Conservation (phyloP, 2,329 filamentous ascomycete species). For the Sclerotinia nivalis region DNA sequence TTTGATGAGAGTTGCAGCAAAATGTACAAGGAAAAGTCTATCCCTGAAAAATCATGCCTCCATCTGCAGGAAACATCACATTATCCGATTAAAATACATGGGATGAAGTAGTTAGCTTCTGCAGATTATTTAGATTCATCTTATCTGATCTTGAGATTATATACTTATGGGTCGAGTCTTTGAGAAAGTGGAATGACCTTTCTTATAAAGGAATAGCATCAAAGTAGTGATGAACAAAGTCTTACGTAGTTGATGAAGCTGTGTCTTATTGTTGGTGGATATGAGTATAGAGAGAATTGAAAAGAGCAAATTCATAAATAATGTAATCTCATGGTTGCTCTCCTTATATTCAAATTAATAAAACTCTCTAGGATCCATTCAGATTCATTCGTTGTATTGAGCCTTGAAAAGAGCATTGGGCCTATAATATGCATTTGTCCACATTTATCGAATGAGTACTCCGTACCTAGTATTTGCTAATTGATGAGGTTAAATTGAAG, state of each 20-base stretch:
- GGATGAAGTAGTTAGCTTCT: background rate
- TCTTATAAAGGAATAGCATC: background rate
- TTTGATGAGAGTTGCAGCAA: conserved; percentile 6
- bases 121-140: background rate
- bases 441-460: too few species aligned
- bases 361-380: too few species aligned
- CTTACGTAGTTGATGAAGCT: background rate
- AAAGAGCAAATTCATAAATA: too few species aligned
- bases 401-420: too few species aligned
- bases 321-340: too few species aligned
- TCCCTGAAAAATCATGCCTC: conserved; percentile 6
- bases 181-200: background rate
- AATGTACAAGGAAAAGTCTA: conserved; percentile 4
- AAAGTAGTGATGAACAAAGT: background rate
- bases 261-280: background rate
- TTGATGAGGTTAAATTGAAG: too few species aligned
- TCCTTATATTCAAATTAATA: background rate
- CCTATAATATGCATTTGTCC: too few species aligned
- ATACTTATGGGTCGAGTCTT: background rate
- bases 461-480: too few species aligned
- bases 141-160: conserved; percentile 13
- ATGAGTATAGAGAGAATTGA: background rate
- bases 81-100: conserved; percentile 8
- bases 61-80: conserved; percentile 12
- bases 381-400: too few species aligned